Conservation (phyloP, 345 rosid species). For the Garcia nutans region DNA sequence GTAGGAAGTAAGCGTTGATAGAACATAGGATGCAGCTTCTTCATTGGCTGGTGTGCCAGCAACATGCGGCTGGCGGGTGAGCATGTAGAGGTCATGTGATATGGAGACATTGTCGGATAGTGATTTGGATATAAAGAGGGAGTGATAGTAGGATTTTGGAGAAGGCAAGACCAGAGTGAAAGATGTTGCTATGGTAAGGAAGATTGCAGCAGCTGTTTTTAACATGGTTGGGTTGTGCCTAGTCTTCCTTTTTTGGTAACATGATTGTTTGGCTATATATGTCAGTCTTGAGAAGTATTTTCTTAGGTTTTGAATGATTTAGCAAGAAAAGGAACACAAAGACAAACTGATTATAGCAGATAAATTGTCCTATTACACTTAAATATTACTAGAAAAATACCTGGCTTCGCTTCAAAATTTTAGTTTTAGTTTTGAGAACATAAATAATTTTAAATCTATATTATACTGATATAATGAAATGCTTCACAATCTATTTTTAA, state of each 20-base stretch:
- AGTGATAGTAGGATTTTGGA: slow-evolving; percentile 55
- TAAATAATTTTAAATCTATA: too few species aligned
- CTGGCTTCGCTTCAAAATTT: too few species aligned
- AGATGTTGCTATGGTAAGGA: slow-evolving; percentile 42
- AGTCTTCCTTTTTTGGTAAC: background rate
- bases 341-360: background rate
- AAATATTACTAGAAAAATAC: too few species aligned
- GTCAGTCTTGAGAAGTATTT: background rate
- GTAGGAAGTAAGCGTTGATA: slow-evolving; percentile 47
- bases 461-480: too few species aligned
- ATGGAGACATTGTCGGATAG: slow-evolving; percentile 62
- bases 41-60: slow-evolving; percentile 82
- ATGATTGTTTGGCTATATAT: slow-evolving; percentile 4
- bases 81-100: slow-evolving; percentile 57
- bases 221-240: slow-evolving; percentile 28
- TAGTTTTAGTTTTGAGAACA: too few species aligned
- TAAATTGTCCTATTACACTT: background rate
- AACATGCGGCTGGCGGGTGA: slow-evolving; percentile 76
- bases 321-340: background rate
- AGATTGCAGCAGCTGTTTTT: slow-evolving; percentile 28
- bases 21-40: slow-evolving; percentile 62
- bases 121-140: slow-evolving; percentile 52
- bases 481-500: too few species aligned
- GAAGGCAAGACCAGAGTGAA: slow-evolving; percentile 38
- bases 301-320: background rate